Conservation (phyloP, 2,329 filamentous ascomycete genomes). For the Hypoxylon sp. region DNA sequence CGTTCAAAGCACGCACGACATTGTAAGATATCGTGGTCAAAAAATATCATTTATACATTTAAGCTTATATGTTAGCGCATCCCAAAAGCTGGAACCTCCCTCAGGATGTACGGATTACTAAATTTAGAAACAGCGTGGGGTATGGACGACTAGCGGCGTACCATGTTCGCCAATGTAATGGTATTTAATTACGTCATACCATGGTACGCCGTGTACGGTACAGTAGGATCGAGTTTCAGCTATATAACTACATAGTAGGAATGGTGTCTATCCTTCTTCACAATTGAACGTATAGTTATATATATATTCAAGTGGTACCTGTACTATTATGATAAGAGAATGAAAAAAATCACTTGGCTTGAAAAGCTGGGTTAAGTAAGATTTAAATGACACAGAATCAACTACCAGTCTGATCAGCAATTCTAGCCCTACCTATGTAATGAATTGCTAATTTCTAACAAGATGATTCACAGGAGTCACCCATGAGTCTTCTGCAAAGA, state of each 20-base stretch:
- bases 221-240: no score
- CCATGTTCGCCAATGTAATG: background rate
- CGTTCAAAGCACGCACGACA: background rate
- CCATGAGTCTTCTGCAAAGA: background rate
- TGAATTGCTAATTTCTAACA: background rate
- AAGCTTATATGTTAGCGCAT: background rate
- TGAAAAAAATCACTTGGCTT: background rate
- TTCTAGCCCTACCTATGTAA: background rate
- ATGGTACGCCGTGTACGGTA: background rate
- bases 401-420: background rate
- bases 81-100: background rate
- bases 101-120: background rate
- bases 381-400: no score
- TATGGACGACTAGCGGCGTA: background rate
- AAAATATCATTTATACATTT: background rate
- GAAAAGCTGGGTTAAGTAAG: background rate
- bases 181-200: background rate
- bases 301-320: background rate
- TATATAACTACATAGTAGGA: no score
- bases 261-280: no score
- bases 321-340: background rate
- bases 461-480: background rate
- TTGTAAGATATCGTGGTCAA: background rate
- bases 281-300: no score
- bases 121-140: slow-evolving; percentile 1